These are phyloP conservation scores for Labyrinthula sp. DNA, from an alignment of 352 stramenopile genomes.

Conservation along the genomic window DNA sequence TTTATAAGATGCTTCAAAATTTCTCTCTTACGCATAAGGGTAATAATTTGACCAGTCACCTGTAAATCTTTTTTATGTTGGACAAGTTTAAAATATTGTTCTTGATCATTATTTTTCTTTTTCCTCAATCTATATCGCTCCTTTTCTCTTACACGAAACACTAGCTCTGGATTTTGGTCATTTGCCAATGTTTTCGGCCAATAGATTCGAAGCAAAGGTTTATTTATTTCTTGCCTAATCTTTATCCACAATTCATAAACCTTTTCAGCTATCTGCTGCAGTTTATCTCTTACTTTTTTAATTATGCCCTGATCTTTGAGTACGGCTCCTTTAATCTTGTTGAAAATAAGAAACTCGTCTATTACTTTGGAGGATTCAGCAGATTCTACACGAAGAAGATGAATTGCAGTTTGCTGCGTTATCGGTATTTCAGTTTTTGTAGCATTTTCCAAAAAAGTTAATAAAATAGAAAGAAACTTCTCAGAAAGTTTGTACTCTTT, in stretches of 20 bases:
- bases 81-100: constrained; percentile 29
- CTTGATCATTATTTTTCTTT: constrained; percentile 30
- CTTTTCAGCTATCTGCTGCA: constrained; percentile 49
- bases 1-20: no score
- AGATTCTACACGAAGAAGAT: neutral
- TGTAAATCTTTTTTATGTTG: no score
- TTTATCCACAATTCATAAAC: constrained; percentile 83
- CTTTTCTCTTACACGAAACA: constrained; percentile 91
- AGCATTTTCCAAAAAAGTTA: no score
- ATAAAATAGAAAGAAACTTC: no score
- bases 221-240: constrained; percentile 67
- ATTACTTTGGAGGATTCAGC: neutral
- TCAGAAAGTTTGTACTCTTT: no score
- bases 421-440: no score
- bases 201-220: constrained; percentile 72
- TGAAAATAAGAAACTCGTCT: neutral
- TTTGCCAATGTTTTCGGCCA: constrained; percentile 82
- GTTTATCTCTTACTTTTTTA: constrained; percentile 8
- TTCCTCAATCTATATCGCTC: constrained; percentile 34
- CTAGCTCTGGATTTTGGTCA: constrained; percentile 81
- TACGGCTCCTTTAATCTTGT: constrained; percentile 15
- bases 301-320: constrained; percentile 20
- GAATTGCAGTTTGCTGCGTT: no score
- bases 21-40: no score
- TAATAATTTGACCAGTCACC: no score